Base-by-base conservation (phyloP, 2,329 filamentous ascomycete species). In the Microascus cirrosus region DNA sequence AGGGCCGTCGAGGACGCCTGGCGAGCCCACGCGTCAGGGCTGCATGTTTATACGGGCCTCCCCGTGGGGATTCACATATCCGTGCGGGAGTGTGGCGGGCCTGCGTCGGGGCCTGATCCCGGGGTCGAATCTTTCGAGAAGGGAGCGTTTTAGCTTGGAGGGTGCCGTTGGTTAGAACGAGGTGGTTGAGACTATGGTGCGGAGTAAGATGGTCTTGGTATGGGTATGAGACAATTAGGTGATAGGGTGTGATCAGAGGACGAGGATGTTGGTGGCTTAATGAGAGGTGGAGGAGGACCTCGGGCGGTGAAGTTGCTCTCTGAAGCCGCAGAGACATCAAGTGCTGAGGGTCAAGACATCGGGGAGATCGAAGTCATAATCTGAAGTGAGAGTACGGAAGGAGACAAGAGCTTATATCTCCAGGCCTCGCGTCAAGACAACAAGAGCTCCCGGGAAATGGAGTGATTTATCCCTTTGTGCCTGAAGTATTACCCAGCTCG, bases 401-500 rank as follows among this genome's bases (percentile, higher is more conserved):
- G 20, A 22, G 12, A 12, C 36, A 13, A 3, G 36, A 42, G 12
- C 45, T 50, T 50, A 50, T 50, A 50, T 45, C 45, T 50, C 22
- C 20, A 22, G 1, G 15, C 54, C 45, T 48, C 54, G n/a, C 2
- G 6, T 45, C 39, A 45, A n/a, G 13, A 7, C 7, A 2, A 2
- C 6, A 2, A 18, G 13, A 18, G n/a, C 2, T 15, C 13, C 39
- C 13, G 39, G 15, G 39, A 18, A n/a, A 8, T n/a, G 15, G 39
- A n/a, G 7, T n/a, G 15, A n/a, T 48, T 56, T 32, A 20, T 28
- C 55, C 39, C 42, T 15, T 56, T 51, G 39, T 56, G 55, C 55
- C 55, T 56, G 42, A 56, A 56, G n/a, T 56, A 20, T 51, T 56
- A 51, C 25, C 55, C 45, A 53, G 11, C 42, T 56, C 55, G 55